phyloP scores from a whole-genome alignment of 2,329 filamentous ascomycete genomes.

The Colletotrichum lindemuthianum region DNA sequence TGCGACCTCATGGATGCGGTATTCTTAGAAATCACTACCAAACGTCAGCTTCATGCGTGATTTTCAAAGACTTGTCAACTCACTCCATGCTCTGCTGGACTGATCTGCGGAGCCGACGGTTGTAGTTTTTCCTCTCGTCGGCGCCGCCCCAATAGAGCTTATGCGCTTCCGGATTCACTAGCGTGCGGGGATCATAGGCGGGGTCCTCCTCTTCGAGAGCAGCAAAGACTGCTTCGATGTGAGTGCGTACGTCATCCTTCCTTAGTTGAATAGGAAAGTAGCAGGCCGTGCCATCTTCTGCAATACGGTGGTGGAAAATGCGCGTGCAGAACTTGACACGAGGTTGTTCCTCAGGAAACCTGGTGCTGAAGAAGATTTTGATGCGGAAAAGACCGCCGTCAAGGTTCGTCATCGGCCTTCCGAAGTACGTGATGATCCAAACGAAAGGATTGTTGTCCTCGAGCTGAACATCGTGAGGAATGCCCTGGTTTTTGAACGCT shows the following conservation, averaged over 20 bases:
- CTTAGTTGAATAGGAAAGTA: constrained; percentile 73
- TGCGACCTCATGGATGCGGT: no score
- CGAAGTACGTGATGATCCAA: constrained; percentile 90
- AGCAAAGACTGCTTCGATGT: constrained; percentile 84
- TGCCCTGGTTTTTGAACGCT: constrained; percentile 75
- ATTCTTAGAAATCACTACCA: constrained; percentile 19
- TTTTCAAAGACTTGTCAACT: constrained; percentile 38
- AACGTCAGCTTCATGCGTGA: not conserved
- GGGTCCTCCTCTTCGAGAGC: constrained; percentile 89
- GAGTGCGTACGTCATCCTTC: constrained; percentile 80
- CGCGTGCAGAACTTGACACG: constrained; percentile 82
- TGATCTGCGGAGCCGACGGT: constrained; percentile 80
- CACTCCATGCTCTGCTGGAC: constrained; percentile 76
- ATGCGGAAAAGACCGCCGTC: constrained; percentile 92
- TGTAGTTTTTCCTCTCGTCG: constrained; percentile 86
- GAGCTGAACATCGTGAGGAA: constrained; percentile 79
- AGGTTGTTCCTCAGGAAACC: constrained; percentile 89
- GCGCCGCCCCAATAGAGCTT: constrained; percentile 86
- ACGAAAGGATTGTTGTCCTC: constrained; percentile 87
- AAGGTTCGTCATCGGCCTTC: constrained; percentile 89
- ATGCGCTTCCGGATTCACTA: constrained; percentile 86
- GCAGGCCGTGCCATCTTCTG: constrained; percentile 81
- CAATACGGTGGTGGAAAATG: constrained; percentile 89
- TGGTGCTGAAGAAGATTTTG: constrained; percentile 80
- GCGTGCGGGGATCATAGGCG: constrained; percentile 88